These are phyloP conservation scores for Grammothele lineata DNA, from an alignment of 768 basidiomycete species.

Conservation along the genomic window DNA sequence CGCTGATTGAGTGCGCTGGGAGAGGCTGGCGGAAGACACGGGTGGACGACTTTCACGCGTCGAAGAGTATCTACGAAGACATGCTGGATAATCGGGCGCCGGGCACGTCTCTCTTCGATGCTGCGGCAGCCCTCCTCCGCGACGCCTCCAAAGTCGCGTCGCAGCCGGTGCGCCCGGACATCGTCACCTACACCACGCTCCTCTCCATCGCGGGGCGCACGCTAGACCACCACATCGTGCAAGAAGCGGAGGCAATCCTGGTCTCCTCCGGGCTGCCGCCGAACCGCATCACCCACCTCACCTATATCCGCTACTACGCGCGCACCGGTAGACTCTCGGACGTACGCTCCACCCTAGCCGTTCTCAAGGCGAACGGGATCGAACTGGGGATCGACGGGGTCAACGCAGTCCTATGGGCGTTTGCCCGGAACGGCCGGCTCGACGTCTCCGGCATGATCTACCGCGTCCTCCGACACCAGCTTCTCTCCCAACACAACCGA, in stretches of 20 bases:
- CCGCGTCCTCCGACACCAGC: constrained; percentile 53
- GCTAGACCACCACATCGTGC: constrained; percentile 36
- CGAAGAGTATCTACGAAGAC: constrained; percentile 58
- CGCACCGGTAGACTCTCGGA: constrained; percentile 42
- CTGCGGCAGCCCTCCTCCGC: background rate
- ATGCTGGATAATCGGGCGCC: constrained; percentile 46
- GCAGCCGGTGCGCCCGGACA: constrained; percentile 45
- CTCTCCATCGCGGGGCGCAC: constrained; percentile 60
- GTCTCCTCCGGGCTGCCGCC: constrained; percentile 49
- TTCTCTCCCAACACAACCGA: constrained; percentile 30
- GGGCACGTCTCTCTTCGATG: constrained; percentile 26
- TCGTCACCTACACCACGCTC: constrained; percentile 66
- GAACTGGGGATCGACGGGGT: constrained; percentile 60
- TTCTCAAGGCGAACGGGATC: constrained; percentile 46
- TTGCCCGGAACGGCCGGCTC: constrained; percentile 44
- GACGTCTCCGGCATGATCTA: constrained; percentile 63
- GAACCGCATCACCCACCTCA: constrained; percentile 59
- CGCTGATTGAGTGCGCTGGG: constrained; percentile 63
- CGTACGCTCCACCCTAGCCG: constrained; percentile 50
- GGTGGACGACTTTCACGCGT: constrained; percentile 52
- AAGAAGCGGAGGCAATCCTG: constrained; percentile 52
- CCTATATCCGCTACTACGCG: constrained; percentile 54
- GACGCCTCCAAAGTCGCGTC: constrained; percentile 1
- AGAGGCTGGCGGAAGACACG: constrained; percentile 59
- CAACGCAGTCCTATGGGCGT: constrained; percentile 72